A percentile compares a stretch with the other conserved stretches of the same genome.
Evolutionary conservation across 371 early-diverging fungal species (phyloP).

Genomic region (Mortierella sp.): DNA sequence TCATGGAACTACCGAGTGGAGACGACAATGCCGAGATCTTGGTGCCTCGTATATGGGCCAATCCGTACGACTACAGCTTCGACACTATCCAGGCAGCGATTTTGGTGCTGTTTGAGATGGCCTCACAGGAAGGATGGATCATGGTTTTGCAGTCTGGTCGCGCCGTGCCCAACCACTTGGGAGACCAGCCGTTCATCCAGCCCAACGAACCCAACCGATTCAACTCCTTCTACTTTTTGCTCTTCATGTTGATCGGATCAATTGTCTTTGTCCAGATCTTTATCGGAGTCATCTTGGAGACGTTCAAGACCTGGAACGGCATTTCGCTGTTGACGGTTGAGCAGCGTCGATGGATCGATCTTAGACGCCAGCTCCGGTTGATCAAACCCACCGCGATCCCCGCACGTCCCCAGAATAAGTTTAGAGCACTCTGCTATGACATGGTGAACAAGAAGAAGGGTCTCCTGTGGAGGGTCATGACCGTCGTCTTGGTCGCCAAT

Average conservation of each 20-base stretch:
- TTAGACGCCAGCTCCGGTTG: constrained; percentile 64
- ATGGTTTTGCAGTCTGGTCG: constrained; percentile 30
- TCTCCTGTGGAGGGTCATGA: constrained; percentile 60
- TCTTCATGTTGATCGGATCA: constrained; percentile 70
- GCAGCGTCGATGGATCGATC: constrained; percentile 67
- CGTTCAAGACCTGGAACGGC: constrained; percentile 67
- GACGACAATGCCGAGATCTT: constrained; percentile 57
- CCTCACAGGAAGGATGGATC: constrained; percentile 73
- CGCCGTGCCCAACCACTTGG: constrained; percentile 42
- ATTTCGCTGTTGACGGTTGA: constrained; percentile 65
- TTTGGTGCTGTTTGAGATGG: constrained; percentile 66
- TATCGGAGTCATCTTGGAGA: constrained; percentile 71
- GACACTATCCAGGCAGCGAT: constrained; percentile 64
- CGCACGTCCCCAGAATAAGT: constrained; percentile 54
- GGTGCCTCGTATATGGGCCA: constrained; percentile 63
- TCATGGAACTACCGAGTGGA: constrained; percentile 48
- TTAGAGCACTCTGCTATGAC: constrained; percentile 64
- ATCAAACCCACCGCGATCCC: constrained; percentile 63
- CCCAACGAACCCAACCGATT: constrained; percentile 59
- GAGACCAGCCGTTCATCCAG: constrained; percentile 61
- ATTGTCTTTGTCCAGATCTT: constrained; percentile 69
- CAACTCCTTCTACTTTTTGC: constrained; percentile 64
- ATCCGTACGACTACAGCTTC: constrained; percentile 68
- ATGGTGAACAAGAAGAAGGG: constrained; percentile 65
- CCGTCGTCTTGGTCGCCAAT: constrained; percentile 57